Percentiles rank a stretch among this genome's conserved stretches.
phyloP scores from a whole-genome alignment of 1,139 yeast genomes.

The Cylindricascospora bacillispora region DNA sequence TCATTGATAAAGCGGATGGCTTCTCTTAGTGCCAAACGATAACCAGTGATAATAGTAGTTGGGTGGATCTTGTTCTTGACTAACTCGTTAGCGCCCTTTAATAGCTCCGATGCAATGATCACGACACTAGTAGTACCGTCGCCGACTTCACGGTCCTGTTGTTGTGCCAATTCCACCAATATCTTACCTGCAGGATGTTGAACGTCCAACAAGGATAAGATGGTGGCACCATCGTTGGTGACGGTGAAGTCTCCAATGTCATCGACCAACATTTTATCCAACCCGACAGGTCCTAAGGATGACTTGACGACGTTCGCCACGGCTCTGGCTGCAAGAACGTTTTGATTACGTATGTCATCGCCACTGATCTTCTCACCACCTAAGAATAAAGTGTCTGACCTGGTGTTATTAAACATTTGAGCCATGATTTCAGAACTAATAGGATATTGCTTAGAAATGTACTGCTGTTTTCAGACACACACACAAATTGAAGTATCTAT shows the following conservation, averaged over 20 bases:
- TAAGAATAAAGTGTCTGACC: slow-evolving; percentile 83
- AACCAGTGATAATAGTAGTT: slow-evolving; percentile 93
- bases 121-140: slow-evolving; percentile 98
- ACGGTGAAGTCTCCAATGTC: slow-evolving; percentile 99
- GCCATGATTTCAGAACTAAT: slow-evolving; percentile 29
- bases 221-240: slow-evolving; percentile 98
- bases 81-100: slow-evolving; percentile 86
- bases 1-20: slow-evolving; percentile 82
- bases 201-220: slow-evolving; percentile 78
- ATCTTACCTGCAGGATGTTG: slow-evolving; percentile 99
- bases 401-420: slow-evolving; percentile 50
- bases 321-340: slow-evolving; percentile 89
- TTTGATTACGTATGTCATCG: slow-evolving; percentile 91
- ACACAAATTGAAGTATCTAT: slow-evolving; percentile 3
- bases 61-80: slow-evolving; percentile 94
- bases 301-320: slow-evolving; percentile 97
- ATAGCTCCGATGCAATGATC: slow-evolving; percentile 82
- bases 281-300: slow-evolving; percentile 94
- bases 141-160: slow-evolving; percentile 97
- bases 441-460: no score
- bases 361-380: slow-evolving; percentile 96
- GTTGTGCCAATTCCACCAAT: slow-evolving; percentile 93
- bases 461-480: slow-evolving; percentile 1
- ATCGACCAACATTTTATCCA: slow-evolving; percentile 97
- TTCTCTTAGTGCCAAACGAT: slow-evolving; percentile 84